These are phyloP conservation scores for Dictyophora rubrovolvata DNA, from an alignment of 768 basidiomycete genomes.

Conservation along the genomic window DNA sequence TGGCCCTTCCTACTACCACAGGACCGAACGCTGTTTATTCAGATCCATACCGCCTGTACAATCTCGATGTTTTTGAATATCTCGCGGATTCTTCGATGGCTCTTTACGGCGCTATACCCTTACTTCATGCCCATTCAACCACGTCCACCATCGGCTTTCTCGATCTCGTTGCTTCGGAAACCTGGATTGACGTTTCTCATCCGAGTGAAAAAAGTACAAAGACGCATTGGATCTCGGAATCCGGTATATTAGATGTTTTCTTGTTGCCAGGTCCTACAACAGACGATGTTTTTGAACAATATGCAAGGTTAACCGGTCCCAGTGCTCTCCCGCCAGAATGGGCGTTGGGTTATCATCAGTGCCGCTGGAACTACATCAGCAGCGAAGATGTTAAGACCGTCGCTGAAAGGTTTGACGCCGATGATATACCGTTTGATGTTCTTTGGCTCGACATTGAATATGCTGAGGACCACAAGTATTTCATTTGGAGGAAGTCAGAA, in stretches of 20 bases:
- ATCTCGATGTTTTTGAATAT: constrained; percentile 95
- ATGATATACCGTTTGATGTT: constrained; percentile 90
- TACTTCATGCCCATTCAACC: constrained; percentile 87
- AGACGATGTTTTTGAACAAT: constrained; percentile 74
- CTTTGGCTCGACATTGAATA: constrained; percentile 99
- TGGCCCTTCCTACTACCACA: constrained; percentile 81
- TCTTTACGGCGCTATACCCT: constrained; percentile 84
- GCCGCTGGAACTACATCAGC: constrained; percentile 95
- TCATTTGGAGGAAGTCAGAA: constrained; percentile 87
- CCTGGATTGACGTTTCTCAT: constrained; percentile 88
- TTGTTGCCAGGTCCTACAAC: constrained; percentile 87
- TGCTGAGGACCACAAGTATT: constrained; percentile 88
- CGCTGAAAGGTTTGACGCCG: constrained; percentile 83
- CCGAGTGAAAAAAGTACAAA: constrained; percentile 55
- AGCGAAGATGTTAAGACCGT: constrained; percentile 80
- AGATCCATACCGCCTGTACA: constrained; percentile 93
- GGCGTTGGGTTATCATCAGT: constrained; percentile 93
- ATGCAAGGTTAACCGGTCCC: constrained; percentile 74
- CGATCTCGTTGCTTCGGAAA: constrained; percentile 80
- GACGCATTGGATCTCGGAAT: constrained; percentile 97
- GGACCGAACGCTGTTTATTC: constrained; percentile 67
- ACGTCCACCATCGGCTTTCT: constrained; percentile 87
- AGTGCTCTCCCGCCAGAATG: constrained; percentile 84
- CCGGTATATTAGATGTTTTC: constrained; percentile 91
- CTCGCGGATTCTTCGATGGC: constrained; percentile 67